Evolutionary conservation across 208 protist species (phyloP), one percentile per base, ranked within the genome.

Genomic region (Trypanosoma platydactyli): DNA sequence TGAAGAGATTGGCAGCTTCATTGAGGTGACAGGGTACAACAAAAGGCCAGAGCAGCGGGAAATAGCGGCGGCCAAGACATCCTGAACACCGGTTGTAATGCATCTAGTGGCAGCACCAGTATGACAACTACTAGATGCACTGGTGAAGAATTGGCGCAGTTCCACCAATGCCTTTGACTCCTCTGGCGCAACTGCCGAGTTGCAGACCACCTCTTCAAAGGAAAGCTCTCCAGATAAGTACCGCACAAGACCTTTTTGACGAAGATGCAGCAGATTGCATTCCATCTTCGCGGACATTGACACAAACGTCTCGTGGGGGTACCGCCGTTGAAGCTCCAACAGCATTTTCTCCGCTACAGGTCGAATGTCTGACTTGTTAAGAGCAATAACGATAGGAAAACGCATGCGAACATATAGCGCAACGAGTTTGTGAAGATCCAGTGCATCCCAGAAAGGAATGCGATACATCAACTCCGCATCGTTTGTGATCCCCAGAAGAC

Each of bases 311-410:
- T 97, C 90, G 33, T 80, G 24, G 16, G 91, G 90, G 67, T 94
- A 94, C 1, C 58, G 69, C 35, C 44, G 35, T 22, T 73, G 80
- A 45, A 97, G 66, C 42, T 71, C 27, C 0, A 29, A 61, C n/a
- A 72, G 73, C 45, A 94, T 51, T 24, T 44, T 64, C 38, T 33
- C 52, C 11, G 56, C 48, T 20, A 88, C 85, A 38, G 79, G 63
- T 13, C 80, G 71, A 29, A 92, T 46, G 71, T 98, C 95, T 6
- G 77, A 74, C 81, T 98, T 98, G 76, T 98, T 98, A 29, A 97
- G 79, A 35, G 92, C 92, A 22, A 97, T 65, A 6, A 97, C 79
- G 65, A 97, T 90, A 6, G 94, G 94, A 61, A 97, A 98, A 29
- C 95, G 87, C 30, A 91, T 51, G 15, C 76, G 85, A 45, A 97